Conservation (phyloP, 768 basidiomycete genomes). For the Boletus subcaerulescens region DNA sequence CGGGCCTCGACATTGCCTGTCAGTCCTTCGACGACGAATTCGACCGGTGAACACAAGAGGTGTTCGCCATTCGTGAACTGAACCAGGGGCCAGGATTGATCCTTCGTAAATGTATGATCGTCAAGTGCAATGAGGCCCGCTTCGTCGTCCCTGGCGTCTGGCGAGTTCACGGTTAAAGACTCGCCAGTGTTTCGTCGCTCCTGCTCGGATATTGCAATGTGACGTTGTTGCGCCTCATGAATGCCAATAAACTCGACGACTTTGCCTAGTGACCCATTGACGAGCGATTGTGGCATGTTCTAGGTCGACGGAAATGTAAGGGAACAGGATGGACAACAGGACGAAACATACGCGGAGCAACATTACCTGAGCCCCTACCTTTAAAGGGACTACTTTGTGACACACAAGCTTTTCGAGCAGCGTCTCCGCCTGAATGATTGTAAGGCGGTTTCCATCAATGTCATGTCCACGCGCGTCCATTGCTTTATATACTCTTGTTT, state of each 20-base stretch:
- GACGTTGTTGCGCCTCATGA: slow-evolving; percentile 28
- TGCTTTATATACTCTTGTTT: slow-evolving; percentile 33
- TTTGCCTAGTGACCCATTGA: slow-evolving; percentile 91
- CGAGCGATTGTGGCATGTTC: slow-evolving; percentile 41
- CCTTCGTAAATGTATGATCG: slow-evolving; percentile 8
- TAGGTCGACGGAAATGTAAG: slow-evolving; percentile 8
- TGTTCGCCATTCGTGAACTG: slow-evolving; percentile 30
- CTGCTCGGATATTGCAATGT: slow-evolving; percentile 29
- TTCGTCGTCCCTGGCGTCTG: not conserved
- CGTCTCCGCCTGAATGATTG: slow-evolving; percentile 22
- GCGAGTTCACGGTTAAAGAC: not conserved
- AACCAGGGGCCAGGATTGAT: slow-evolving; percentile 35
- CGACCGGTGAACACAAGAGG: slow-evolving; percentile 32
- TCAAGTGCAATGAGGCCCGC: slow-evolving; percentile 19
- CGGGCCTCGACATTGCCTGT: slow-evolving; percentile 34
- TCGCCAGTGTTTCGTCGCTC: slow-evolving; percentile 18
- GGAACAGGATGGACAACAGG: not conserved
- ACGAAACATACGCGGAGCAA: slow-evolving; percentile 31
- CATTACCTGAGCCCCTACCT: slow-evolving; percentile 84
- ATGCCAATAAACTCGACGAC: slow-evolving; percentile 41
- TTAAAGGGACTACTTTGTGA: slow-evolving; percentile 45
- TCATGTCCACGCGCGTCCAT: slow-evolving; percentile 48
- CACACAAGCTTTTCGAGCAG: slow-evolving; percentile 51
- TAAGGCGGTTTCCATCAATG: slow-evolving; percentile 34
- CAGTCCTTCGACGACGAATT: slow-evolving; percentile 35